These are phyloP conservation scores for Wickerhamiella siamensis DNA, from an alignment of 805 yeast genomes.

Conservation along the genomic window DNA sequence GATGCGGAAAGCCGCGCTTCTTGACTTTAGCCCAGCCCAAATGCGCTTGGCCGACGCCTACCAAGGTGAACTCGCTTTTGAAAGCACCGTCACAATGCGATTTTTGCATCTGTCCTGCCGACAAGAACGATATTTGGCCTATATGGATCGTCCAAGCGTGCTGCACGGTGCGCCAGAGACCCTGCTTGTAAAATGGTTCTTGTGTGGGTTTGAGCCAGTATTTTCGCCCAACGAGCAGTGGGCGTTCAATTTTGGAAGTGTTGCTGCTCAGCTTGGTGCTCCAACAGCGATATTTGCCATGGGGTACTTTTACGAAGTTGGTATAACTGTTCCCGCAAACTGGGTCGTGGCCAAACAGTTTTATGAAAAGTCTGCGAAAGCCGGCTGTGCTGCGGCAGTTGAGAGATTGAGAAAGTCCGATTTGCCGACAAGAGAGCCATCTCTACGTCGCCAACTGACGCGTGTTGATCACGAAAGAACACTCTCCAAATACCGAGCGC, in stretches of 20 bases:
- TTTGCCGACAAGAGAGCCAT: slow-evolving; percentile 5
- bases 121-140: slow-evolving; percentile 22
- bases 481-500: slow-evolving; percentile 1
- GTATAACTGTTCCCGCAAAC: slow-evolving; percentile 40
- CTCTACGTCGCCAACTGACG: slow-evolving; percentile 12
- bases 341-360: slow-evolving; percentile 33
- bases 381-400: slow-evolving; percentile 30
- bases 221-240: slow-evolving; percentile 43
- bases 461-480: slow-evolving; percentile 13
- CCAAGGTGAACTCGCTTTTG: slow-evolving; percentile 24
- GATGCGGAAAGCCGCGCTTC: slow-evolving; percentile 24
- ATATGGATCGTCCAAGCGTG: slow-evolving; percentile 8
- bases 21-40: slow-evolving; percentile 27
- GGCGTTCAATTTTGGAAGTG: slow-evolving; percentile 52
- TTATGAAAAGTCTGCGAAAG: slow-evolving; percentile 39
- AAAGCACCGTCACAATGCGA: slow-evolving; percentile 22
- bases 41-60: slow-evolving; percentile 26
- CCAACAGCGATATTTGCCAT: slow-evolving; percentile 54
- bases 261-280: slow-evolving; percentile 47
- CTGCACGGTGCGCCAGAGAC: slow-evolving; percentile 26
- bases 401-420: slow-evolving; percentile 17
- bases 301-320: slow-evolving; percentile 54
- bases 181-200: slow-evolving; percentile 41
- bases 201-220: slow-evolving; percentile 49
- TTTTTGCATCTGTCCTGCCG: slow-evolving; percentile 25